phyloP scores from a whole-genome alignment of 164 flowering plant genomes.

The Hamamelis virginiana region DNA sequence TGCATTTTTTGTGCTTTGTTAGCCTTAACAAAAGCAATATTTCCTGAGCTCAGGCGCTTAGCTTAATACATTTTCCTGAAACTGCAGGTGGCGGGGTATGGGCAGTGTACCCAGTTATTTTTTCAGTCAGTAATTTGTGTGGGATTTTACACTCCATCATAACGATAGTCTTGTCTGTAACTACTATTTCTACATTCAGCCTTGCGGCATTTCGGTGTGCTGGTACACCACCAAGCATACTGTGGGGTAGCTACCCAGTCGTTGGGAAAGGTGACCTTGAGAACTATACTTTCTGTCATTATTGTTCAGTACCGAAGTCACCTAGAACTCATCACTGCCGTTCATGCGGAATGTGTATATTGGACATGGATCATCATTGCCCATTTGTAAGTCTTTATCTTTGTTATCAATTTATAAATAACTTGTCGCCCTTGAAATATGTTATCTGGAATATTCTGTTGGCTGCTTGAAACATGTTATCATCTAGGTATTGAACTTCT shows the following conservation, averaged over 20 bases:
- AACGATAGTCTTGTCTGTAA: slow-evolving; percentile 44
- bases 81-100: slow-evolving; percentile 91
- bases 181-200: slow-evolving; percentile 63
- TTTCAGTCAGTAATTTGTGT: slow-evolving; percentile 50
- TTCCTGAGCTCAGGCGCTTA: not conserved
- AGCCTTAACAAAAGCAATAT: no score
- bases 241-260: slow-evolving; percentile 82
- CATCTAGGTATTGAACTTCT: not conserved
- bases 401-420: not conserved
- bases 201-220: slow-evolving; percentile 69
- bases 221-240: slow-evolving; percentile 59
- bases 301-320: slow-evolving; percentile 86
- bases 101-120: slow-evolving; percentile 80
- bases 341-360: slow-evolving; percentile 76
- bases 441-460: not conserved
- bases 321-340: slow-evolving; percentile 92
- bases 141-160: slow-evolving; percentile 58
- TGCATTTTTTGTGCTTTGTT: no score
- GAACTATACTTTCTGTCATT: slow-evolving; percentile 71
- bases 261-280: slow-evolving; percentile 75
- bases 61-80: slow-evolving; percentile 10
- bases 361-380: slow-evolving; percentile 99
- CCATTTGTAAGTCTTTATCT: slow-evolving; percentile 76
- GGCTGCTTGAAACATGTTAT: not conserved
- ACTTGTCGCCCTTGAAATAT: not conserved